A percentile compares a stretch with the other conserved stretches of the same genome.
Evolutionary conservation across 2,329 filamentous ascomycete genomes (phyloP).

Genomic region (Paradendryphiella salina): DNA sequence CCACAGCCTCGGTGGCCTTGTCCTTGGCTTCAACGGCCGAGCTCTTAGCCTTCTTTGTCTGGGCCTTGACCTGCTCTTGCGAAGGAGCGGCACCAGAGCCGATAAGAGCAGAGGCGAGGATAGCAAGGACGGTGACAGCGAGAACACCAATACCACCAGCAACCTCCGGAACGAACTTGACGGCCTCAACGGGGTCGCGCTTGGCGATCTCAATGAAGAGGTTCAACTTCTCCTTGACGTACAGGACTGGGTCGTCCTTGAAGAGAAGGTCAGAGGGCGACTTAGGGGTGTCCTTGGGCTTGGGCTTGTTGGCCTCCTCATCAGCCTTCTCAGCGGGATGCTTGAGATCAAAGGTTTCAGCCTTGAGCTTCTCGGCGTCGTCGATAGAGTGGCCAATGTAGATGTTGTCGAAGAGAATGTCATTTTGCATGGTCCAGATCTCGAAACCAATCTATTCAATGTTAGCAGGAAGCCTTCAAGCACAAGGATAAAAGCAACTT

Average conservation of each 20-base stretch:
- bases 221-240: constrained; percentile 88
- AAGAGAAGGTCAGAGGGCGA: constrained; percentile 80
- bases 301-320: constrained; percentile 79
- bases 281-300: constrained; percentile 66
- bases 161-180: constrained; percentile 90
- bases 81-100: constrained; percentile 65
- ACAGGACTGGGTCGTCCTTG: constrained; percentile 84
- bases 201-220: constrained; percentile 85
- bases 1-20: constrained; percentile 68
- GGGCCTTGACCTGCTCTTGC: constrained; percentile 69
- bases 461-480: constrained; percentile 17
- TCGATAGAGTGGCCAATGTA: constrained; percentile 97
- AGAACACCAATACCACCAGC: constrained; percentile 77
- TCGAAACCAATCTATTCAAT: constrained; percentile 83
- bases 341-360: constrained; percentile 91
- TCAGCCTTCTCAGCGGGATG: constrained; percentile 76
- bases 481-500: constrained; percentile 53
- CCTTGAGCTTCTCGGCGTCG: constrained; percentile 85
- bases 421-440: constrained; percentile 99
- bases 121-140: constrained; percentile 68
- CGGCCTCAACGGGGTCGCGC: constrained; percentile 78
- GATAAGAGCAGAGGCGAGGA: constrained; percentile 70
- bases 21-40: constrained; percentile 66
- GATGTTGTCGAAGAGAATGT: constrained; percentile 99
- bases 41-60: constrained; percentile 77